These are phyloP conservation scores for Ceratocystis variospora DNA, from an alignment of 2,329 filamentous ascomycete genomes.

Conservation along the genomic window DNA sequence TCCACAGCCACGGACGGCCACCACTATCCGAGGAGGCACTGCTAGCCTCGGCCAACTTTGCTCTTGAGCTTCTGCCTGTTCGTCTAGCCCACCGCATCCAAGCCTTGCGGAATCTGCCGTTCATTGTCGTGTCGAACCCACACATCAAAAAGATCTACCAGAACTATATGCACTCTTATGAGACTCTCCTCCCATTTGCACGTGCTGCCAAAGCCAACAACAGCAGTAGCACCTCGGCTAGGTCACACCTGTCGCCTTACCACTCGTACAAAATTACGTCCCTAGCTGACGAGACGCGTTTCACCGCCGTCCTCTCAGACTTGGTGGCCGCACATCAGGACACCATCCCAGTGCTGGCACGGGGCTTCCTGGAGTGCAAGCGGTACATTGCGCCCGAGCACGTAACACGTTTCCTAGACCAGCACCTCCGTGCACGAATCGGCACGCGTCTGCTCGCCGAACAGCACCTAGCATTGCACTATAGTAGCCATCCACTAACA, in stretches of 20 bases:
- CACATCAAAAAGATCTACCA: slow-evolving; percentile 89
- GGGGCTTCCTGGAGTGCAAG: slow-evolving; percentile 83
- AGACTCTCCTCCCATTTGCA: slow-evolving; percentile 71
- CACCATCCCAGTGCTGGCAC: slow-evolving; percentile 82
- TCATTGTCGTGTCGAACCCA: slow-evolving; percentile 96
- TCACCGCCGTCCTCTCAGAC: slow-evolving; percentile 85
- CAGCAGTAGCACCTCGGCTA: slow-evolving; percentile 13
- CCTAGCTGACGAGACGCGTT: slow-evolving; percentile 59
- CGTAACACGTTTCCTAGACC: slow-evolving; percentile 85
- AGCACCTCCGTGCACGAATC: slow-evolving; percentile 84
- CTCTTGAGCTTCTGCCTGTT: slow-evolving; percentile 78
- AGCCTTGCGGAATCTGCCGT: slow-evolving; percentile 82
- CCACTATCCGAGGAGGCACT: slow-evolving; percentile 69
- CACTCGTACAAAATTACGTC: slow-evolving; percentile 31
- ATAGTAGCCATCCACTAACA: slow-evolving; percentile 31
- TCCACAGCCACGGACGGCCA: slow-evolving; percentile 57
- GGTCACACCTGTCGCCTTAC: slow-evolving; percentile 26
- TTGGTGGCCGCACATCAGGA: slow-evolving; percentile 91
- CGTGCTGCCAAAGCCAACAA: slow-evolving; percentile 30
- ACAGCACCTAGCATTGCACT: slow-evolving; percentile 87
- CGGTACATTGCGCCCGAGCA: slow-evolving; percentile 73
- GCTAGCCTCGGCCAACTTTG: slow-evolving; percentile 87
- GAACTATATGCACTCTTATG: slow-evolving; percentile 89
- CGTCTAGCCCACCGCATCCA: slow-evolving; percentile 90
- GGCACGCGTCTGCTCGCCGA: slow-evolving; percentile 89